Evolutionary conservation across 1,139 yeast genomes (phyloP), one percentile per base, ranked within the genome.

Genomic region (Geotrichum siamense): DNA sequence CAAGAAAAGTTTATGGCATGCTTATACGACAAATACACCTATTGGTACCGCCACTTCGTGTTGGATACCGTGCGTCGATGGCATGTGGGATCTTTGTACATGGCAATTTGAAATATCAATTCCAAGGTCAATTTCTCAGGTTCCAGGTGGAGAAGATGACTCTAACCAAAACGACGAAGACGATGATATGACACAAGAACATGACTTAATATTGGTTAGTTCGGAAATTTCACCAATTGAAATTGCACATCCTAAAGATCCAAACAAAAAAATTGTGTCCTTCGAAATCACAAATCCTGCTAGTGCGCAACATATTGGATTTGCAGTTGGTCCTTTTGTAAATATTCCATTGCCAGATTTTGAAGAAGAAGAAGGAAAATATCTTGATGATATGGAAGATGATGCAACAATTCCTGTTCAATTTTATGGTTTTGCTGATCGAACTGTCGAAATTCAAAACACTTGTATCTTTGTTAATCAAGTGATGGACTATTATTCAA

Each of bases 41-140:
- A 67, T 78, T 39, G 87, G 87, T 17, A 72, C 83, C 6, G 78
- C 94, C 12, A 84, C 97, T 0, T 84, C 96, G 1, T 81, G 87
- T 17, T 93, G 99, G 98, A 83, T 91, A 38, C 99, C 99, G 0
- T 93, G 98, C 59, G 72, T 91, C 3, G 97, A 93, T 54, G 85
- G 83, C 39, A 62, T 87, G 29, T 82, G 91, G 77, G 96, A 87
- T 55, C 76, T 87, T 48, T 82, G 84, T 38, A 83, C 96, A 0
- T 93, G 98, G 98, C 87, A 89, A 49, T 62, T 93, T 13, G 94
- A 86, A 55, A 70, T 93, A 13, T 77, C 80, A 49, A 78, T 86
- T 1, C 96, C 96, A 0, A 74, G 87, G 54, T 81, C 93, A 0
- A 72, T 89, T 1, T 78, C 77, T 36, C 89, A 84, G 60, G 75